Base-by-base conservation (phyloP, 768 basidiomycete species). In the Leccinellum luteum region DNA sequence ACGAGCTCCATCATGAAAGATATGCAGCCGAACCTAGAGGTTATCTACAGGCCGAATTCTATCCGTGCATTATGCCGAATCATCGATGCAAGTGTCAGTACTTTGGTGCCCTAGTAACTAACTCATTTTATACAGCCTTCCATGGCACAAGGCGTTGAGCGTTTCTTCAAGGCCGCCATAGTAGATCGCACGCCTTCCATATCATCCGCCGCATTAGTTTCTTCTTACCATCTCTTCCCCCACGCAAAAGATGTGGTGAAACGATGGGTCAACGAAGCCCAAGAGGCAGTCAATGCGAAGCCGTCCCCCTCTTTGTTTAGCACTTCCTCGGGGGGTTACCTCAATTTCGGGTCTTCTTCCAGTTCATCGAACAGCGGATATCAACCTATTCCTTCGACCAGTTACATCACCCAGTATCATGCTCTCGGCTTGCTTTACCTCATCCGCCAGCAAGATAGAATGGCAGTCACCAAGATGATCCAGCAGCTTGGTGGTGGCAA, bases 1-100 rank as follows among this genome's bases (percentile, higher is more conserved):
- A 99, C 97, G 10, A 92, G 89, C 73, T 97, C 94, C 68, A 98
- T 99, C 73, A 97, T 97, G 95, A 98, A 98, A 79, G 97, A 99
- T 69, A 99, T 98, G 94, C 97, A 99, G n/a, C n/a, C n/a, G 68
- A 98, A 97, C 71, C 89, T 94, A 50, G 97, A 99, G 75, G 96
- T 98, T 67, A 94, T 99, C 60, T 99, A 99, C 75, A 83, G 97
- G 54, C 92, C 97, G 31, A 99, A 99, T 73, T 90, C 97, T 15
- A 99, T 98, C 65, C 86, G 97, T 62, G 95, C 96, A 7, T 79
- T 99, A 6, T 94, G 94, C 74, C 83, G 94, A 61, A 95, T 99
- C 71, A 96, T 98, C 66, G 97, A 99, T 73, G 97, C 98, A 74
- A 71, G 35, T 45, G 49, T 54, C 44, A 34, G 35, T 34, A 52